Percentiles rank a stretch among this genome's conserved stretches.
Conservation (phyloP, 108 stramenopile species). For the Mediolabrus comicus region DNA sequence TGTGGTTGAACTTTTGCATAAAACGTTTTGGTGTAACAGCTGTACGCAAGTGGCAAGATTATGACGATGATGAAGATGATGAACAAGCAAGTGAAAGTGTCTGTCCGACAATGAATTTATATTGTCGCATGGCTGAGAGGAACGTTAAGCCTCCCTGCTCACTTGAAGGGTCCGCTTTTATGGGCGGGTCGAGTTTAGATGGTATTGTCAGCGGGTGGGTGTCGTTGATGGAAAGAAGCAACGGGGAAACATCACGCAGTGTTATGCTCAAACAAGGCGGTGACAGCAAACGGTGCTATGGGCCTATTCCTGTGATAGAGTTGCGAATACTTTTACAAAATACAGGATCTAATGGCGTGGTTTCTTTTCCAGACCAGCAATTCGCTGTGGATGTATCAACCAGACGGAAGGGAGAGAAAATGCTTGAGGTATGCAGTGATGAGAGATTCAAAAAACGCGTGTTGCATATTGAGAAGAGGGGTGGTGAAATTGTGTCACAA, state of each 20-base stretch:
- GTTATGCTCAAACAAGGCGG: constrained; percentile 29
- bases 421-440: constrained; percentile 68
- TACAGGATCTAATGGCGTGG: constrained; percentile 52
- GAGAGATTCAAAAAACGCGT: constrained; percentile 63
- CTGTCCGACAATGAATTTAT: constrained; percentile 38
- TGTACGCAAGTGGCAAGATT: constrained; percentile 72
- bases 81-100: constrained; percentile 2
- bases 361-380: constrained; percentile 61
- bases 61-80: constrained; percentile 56
- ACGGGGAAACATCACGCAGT: constrained; percentile 83
- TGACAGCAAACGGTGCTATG: constrained; percentile 31
- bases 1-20: constrained; percentile 63
- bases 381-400: constrained; percentile 81
- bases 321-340: constrained; percentile 77
- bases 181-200: constrained; percentile 60
- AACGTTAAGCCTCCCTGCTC: constrained; percentile 65
- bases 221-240: constrained; percentile 75
- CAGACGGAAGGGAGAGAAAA: constrained; percentile 69
- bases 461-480: constrained; percentile 39
- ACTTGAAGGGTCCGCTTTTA: constrained; percentile 34
- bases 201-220: constrained; percentile 69
- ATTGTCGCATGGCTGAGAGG: constrained; percentile 58
- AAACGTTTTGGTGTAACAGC: constrained; percentile 66
- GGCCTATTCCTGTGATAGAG: constrained; percentile 69
- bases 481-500: constrained; percentile 1